Evolutionary conservation across 2,329 filamentous ascomycete species (phyloP), one percentile per base, ranked within the genome.

Genomic region (Elsinoe ampelina): DNA sequence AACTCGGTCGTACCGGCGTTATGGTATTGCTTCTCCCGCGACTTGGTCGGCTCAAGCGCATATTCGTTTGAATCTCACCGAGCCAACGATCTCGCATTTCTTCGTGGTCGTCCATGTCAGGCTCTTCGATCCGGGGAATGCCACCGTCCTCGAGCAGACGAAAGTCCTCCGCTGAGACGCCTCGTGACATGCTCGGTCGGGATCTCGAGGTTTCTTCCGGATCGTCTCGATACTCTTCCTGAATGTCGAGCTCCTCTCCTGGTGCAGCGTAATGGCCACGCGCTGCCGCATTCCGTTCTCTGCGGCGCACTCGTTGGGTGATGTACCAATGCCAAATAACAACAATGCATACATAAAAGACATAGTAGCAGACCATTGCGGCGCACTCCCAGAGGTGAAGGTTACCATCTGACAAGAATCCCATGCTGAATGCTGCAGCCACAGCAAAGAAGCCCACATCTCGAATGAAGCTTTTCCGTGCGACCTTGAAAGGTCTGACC

Each of bases 361-460:
- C 63, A 69, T 98, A 98, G 68, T 95, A 95, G 12, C 76, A 85
- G 57, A 98, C 89, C 93, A 98, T 98, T 58, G 80, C 75, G 59
- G 80, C 80, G 63, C 91, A 95, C 71, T 98, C 93, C 90, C 90
- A 97, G 5, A 93, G 73, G 60, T 87, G 81, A 54, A 98, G 77
- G 58, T 81, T 80, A 0, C 92, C 92, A 68, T 98, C 93, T 35
- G 86, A 84, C 17, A 98, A 73, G 64, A 97, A 92, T 2, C 85
- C 75, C 80, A 96, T 87, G 67, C 87, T 90, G 71, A 97, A 96
- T 59, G 80, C 79, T 13, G 93, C 86, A 1, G 93, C 88, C 11
- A 89, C 77, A 57, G 95, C 86, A 70, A 98, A 98, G 74, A 96
- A 98, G 58, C 83, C 80, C 10, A 97, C 86, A 67, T 98, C 93